These are phyloP conservation scores for Bondarzewia mesenterica DNA, from an alignment of 1,284 basidiomycete genomes.

Conservation along the genomic window DNA sequence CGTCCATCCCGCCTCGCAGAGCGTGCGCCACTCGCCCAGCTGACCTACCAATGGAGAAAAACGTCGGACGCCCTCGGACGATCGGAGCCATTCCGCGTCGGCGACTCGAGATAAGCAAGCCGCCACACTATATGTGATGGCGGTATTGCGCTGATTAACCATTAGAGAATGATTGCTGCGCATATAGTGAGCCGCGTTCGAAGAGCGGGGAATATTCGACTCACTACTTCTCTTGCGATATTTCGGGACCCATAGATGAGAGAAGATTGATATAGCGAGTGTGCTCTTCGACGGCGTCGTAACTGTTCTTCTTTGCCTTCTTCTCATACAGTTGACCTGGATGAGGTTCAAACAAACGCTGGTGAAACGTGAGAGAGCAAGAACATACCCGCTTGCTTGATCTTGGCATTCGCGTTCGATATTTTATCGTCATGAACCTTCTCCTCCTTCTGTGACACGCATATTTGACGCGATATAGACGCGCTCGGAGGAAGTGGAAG, in stretches of 20 bases:
- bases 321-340: constrained; percentile 66
- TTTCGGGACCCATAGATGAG: constrained; percentile 65
- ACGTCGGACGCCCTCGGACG: constrained; percentile 62
- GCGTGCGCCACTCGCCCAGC: constrained; percentile 59
- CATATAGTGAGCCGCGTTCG: constrained; percentile 1
- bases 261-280: constrained; percentile 68
- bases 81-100: constrained; percentile 67
- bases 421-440: constrained; percentile 66
- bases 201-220: constrained; percentile 18
- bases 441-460: constrained; percentile 59
- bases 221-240: constrained; percentile 71
- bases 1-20: constrained; percentile 70
- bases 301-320: constrained; percentile 64
- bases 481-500: background rate
- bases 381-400: constrained; percentile 63
- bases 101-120: constrained; percentile 59
- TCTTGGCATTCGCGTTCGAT: constrained; percentile 57
- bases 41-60: constrained; percentile 57
- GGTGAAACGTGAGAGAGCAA: background rate
- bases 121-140: constrained; percentile 52
- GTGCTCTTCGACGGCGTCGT: constrained; percentile 67
- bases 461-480: background rate
- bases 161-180: constrained; percentile 58
- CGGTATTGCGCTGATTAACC: constrained; percentile 52
- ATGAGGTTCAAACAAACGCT: background rate